phyloP scores from a whole-genome alignment of 208 protist species.

The Wallacemonas sp. region DNA sequence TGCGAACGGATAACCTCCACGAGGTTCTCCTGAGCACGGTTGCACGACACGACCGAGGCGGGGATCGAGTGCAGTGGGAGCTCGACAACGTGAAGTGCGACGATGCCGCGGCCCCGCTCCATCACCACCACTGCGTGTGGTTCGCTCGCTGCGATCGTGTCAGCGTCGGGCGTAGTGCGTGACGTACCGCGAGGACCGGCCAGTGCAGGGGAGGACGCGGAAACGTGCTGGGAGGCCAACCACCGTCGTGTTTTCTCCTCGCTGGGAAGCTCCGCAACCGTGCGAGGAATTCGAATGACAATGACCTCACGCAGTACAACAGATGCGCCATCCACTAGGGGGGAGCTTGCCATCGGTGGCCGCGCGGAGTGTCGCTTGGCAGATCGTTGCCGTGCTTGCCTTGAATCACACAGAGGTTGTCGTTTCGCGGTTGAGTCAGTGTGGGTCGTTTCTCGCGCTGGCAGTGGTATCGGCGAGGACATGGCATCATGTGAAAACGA shows the following conservation, averaged over 20 bases:
- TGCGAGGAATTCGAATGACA: constrained; percentile 9
- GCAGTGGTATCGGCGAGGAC: neutral
- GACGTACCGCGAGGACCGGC: too few relatives aligned
- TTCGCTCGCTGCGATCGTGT: neutral
- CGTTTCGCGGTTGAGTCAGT: neutral
- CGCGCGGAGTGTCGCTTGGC: neutral
- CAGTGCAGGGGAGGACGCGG: neutral
- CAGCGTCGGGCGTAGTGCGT: neutral
- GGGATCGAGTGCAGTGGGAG: constrained; percentile 10
- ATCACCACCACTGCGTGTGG: neutral
- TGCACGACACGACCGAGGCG: neutral
- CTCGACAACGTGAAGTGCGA: constrained; percentile 7
- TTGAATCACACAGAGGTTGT: neutral
- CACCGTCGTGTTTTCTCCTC: neutral
- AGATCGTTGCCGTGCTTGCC: neutral
- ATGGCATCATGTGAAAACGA: neutral
- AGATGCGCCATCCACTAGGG: neutral
- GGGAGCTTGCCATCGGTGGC: neutral
- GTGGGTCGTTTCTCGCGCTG: neutral
- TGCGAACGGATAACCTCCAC: neutral
- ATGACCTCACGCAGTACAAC: constrained; percentile 8
- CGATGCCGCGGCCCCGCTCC: neutral
- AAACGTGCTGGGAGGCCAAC: neutral
- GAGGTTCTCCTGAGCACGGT: neutral
- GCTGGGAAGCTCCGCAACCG: neutral